phyloP scores from a whole-genome alignment of 2,329 filamentous ascomycete genomes.

The Trichophyton rubrum region DNA sequence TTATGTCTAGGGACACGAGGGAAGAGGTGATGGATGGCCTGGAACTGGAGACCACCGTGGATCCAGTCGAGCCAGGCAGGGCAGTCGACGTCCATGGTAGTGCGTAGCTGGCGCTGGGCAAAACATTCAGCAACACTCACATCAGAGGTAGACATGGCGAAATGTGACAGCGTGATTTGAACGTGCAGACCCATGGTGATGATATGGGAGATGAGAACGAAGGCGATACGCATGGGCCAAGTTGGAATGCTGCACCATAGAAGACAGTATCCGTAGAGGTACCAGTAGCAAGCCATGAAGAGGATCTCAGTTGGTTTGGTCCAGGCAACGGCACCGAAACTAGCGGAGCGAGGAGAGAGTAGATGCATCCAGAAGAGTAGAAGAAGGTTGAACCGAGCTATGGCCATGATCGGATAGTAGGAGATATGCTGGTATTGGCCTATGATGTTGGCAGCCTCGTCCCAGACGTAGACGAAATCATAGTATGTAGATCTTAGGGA shows the following conservation, averaged over 20 bases:
- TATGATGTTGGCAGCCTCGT: conserved; percentile 55
- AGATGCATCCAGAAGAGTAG: conserved; percentile 67
- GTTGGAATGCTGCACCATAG: conserved; percentile 60
- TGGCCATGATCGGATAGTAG: conserved; percentile 68
- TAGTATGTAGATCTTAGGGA: conserved; percentile 70
- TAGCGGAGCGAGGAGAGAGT: conserved; percentile 55
- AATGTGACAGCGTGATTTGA: conserved; percentile 84
- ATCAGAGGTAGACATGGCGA: conserved; percentile 83
- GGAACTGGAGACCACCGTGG: conserved; percentile 79
- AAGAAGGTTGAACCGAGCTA: conserved; percentile 82
- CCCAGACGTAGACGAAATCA: conserved; percentile 64
- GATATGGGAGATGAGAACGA: conserved; percentile 67
- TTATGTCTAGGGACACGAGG: conserved; percentile 77
- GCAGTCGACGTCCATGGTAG: conserved; percentile 87
- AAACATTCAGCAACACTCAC: conserved; percentile 75
- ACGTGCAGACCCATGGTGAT: conserved; percentile 71
- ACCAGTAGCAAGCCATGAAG: conserved; percentile 72
- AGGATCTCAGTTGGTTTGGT: conserved; percentile 64
- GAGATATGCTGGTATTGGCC: conserved; percentile 63
- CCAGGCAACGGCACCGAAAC: conserved; percentile 67
- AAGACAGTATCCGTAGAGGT: conserved; percentile 71
- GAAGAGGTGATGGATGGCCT: conserved; percentile 75
- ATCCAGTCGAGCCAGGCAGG: conserved; percentile 79
- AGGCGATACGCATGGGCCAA: conserved; percentile 55
- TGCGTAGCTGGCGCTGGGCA: conserved; percentile 78